phyloP scores from a whole-genome alignment of 2,329 filamentous ascomycete species.

The Pezicula carpinea region DNA sequence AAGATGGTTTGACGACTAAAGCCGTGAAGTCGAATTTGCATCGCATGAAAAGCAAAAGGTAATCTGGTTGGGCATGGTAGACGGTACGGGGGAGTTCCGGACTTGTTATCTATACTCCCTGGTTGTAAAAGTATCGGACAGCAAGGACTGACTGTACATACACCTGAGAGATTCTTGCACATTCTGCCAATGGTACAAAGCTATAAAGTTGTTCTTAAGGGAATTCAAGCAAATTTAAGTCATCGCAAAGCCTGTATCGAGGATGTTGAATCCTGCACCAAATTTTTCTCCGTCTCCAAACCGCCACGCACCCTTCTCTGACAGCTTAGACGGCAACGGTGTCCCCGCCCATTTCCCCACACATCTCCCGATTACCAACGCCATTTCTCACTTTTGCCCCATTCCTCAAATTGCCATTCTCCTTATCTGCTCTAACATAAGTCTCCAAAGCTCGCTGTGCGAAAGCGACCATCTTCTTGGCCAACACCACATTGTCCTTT shows the following conservation, averaged over 20 bases:
- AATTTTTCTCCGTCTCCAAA: background rate
- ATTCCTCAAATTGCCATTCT: constrained; percentile 1
- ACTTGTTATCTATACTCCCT: too few species aligned
- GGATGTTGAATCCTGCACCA: constrained; percentile 12
- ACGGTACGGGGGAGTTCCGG: too few species aligned
- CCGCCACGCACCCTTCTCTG: constrained; percentile 2
- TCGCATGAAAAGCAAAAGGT: background rate
- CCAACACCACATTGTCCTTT: constrained; percentile 15
- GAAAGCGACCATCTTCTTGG: constrained; percentile 43
- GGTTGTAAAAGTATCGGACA: too few species aligned
- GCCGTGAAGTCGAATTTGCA: background rate
- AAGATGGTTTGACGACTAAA: constrained; percentile 25
- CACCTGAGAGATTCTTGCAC: too few species aligned
- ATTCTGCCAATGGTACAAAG: too few species aligned
- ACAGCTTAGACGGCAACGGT: constrained; percentile 30
- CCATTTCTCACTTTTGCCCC: constrained; percentile 5
- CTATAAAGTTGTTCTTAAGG: too few species aligned
- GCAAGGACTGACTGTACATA: too few species aligned
- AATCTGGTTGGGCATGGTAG: background rate
- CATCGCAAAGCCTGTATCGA: too few species aligned
- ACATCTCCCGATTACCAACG: constrained; percentile 48
- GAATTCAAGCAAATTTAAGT: too few species aligned
- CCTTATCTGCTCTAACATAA: constrained; percentile 9
- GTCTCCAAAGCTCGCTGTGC: constrained; percentile 29
- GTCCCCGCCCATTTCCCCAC: constrained; percentile 60